Evolutionary conservation across 495 filamentous ascomycete genomes (phyloP), one percentile per base, ranked within the genome.

Genomic region (Hypoxylon perforatum): DNA sequence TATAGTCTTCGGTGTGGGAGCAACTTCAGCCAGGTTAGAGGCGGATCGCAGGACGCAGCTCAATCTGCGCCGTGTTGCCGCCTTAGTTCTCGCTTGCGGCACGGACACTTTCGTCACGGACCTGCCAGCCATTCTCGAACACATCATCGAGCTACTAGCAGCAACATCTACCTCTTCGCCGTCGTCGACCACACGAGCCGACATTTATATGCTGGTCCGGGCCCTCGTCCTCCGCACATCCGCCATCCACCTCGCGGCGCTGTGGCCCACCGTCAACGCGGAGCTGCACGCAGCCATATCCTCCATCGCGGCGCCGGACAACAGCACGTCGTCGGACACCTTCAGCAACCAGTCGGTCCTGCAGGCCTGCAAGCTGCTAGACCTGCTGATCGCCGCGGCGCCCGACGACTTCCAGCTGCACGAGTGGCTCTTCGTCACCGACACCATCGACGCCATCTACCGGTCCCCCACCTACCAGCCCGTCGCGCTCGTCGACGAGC

Each of bases 401-500:
- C 95, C 93, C 0, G 96, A 99, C 63, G 95, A 98, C 72, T 99
- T 97, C 76, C 95, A 98, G 74, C 82, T 97, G 38, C 86, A 93
- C 55, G 92, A 97, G 79, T 99, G 95, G 95, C 85, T 98, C 15
- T 99, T 96, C 75, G 87, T 98, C 21, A 94, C 93, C 4, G 96
- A 99, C 73, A 97, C 94, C 35, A 94, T 97, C 66, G 95, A 99
- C 72, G 93, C 96, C 1, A 92, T 98, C 19, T 98, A 98, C 72
- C 87, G 90, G 14, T 89, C 93, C 0, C 76, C 86, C n/a, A 78
- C 82, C 49, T 91, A 88, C 79, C 83, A 87, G 54, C 87, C 94
- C 0, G 81, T 90, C 3, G 92, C 93, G 0, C 83, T 98, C 10
- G 90, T 91, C 15, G 95, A 99, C 65, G 92, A 94, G 69, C 80